Evolutionary conservation across 2,329 filamentous ascomycete genomes (phyloP).

Genomic region (Sclerotinia minor): DNA sequence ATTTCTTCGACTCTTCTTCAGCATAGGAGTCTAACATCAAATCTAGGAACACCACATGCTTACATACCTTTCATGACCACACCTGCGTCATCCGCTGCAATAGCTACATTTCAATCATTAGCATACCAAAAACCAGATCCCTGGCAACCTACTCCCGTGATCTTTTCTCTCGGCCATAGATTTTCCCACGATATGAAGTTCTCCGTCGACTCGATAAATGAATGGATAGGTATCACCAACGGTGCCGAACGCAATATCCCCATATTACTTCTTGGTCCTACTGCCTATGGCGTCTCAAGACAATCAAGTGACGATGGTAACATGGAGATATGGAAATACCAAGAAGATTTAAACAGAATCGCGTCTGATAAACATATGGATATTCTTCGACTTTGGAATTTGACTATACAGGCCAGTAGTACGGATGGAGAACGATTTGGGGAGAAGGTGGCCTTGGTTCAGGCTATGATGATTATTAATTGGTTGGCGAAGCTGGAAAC

Average conservation of each 20-base stretch:
- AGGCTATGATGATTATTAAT: slow-evolving; percentile 45
- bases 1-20: background rate
- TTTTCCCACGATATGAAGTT: slow-evolving; percentile 40
- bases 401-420: slow-evolving; percentile 45
- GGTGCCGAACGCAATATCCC: slow-evolving; percentile 44
- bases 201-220: slow-evolving; percentile 43
- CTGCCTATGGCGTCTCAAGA: slow-evolving; percentile 33
- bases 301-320: slow-evolving; percentile 22
- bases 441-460: slow-evolving; percentile 45
- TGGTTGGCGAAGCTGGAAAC: slow-evolving; percentile 42
- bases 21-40: background rate
- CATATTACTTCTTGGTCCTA: slow-evolving; percentile 47
- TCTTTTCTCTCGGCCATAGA: slow-evolving; percentile 42
- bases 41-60: slow-evolving; percentile 42
- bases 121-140: slow-evolving; percentile 37
- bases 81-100: slow-evolving; percentile 38
- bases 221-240: slow-evolving; percentile 44
- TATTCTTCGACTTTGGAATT: slow-evolving; percentile 47
- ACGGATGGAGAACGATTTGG: slow-evolving; percentile 45
- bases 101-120: slow-evolving; percentile 41
- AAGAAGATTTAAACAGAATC: slow-evolving; percentile 40
- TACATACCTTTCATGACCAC: slow-evolving; percentile 42
- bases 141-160: slow-evolving; percentile 46
- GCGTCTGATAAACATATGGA: slow-evolving; percentile 45
- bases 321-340: slow-evolving; percentile 43